Base-by-base conservation (phyloP, 305 asterid species). In the Fraxinus albicans region DNA sequence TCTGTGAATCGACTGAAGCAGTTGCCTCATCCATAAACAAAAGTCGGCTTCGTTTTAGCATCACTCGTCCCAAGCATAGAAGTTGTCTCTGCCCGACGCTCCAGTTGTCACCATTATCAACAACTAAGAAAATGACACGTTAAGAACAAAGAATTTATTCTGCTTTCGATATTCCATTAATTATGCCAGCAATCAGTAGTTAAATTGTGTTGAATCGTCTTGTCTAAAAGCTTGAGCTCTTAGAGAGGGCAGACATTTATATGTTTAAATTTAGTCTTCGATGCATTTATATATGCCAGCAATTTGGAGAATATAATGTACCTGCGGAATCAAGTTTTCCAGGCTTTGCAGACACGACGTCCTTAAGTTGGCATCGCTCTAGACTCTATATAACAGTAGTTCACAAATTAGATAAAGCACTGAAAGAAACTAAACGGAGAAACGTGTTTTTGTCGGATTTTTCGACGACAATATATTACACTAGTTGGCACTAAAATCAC, bases 31-130 rank as follows among this genome's bases (percentile, higher is more conserved):
- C 99, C 98, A 97, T 90, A 80, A 95, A 97, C 73, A 97, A 81
- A 75, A 97, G 94, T 9, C 92, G 81, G 89, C 98, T 92, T 79
- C 89, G 91, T 81, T 94, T 95, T 12, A 97, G 91, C 99, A 97
- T 93, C 85, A 95, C 99, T 77, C 99, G 81, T 77, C 99, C 98
- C 77, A 97, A 83, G 87, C 99, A 97, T 23, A 97, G 90, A 78
- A 97, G 97, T 85, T 97, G 99, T 84, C 99, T 92, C 83, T 97
- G 99, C 77, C 99, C 99, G 1, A 97, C 98, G 65, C 99, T 97
- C 99, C 99, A 97, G 87, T 97, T 95, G 79, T 97, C 98, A 2
- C 99, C 99, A 9, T 85, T 95, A 85, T 95, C 98, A 38, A 86
- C 92, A 75, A 97, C 99, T 94, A 69, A 33, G 29, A 69, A 75